Percentiles rank a stretch among this genome's conserved stretches.
These are phyloP conservation scores for Fusarium pseudograminearum DNA, from an alignment of 2,329 filamentous ascomycete genomes.

Conservation along the genomic window DNA sequence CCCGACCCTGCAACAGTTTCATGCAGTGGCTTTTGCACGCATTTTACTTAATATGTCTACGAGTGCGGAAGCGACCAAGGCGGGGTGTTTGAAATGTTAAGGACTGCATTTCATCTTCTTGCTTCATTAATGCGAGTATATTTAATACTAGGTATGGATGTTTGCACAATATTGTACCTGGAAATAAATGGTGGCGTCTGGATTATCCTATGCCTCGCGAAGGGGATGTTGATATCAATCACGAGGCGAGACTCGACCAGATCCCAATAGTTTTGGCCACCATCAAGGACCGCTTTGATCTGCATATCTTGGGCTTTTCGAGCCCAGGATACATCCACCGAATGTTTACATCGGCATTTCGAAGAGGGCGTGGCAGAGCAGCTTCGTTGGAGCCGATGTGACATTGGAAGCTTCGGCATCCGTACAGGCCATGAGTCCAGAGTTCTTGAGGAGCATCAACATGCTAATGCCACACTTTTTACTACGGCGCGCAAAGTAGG, in stretches of 20 bases:
- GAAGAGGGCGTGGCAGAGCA: conserved; percentile 33
- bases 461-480: background rate
- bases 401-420: conserved; percentile 18
- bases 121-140: background rate
- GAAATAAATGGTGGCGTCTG: conserved; percentile 44
- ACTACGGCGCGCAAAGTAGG: background rate
- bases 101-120: background rate
- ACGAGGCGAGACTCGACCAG: conserved; percentile 21
- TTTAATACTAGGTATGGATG: conserved; percentile 4
- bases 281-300: conserved; percentile 24
- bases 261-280: conserved; percentile 24
- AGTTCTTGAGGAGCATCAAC: conserved; percentile 11
- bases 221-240: conserved; percentile 18
- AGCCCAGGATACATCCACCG: background rate
- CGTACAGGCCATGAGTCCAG: background rate
- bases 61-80: background rate
- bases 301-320: conserved; percentile 23
- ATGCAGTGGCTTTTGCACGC: conserved; percentile 8
- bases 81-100: background rate
- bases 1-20: conserved; percentile 14
- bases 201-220: conserved; percentile 31
- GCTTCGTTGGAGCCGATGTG: conserved; percentile 25
- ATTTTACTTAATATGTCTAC: background rate
- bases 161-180: conserved; percentile 22
- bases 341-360: conserved; percentile 8